These are phyloP conservation scores for Psilocybe subaeruginosa DNA, from an alignment of 768 basidiomycete species.

Conservation along the genomic window DNA sequence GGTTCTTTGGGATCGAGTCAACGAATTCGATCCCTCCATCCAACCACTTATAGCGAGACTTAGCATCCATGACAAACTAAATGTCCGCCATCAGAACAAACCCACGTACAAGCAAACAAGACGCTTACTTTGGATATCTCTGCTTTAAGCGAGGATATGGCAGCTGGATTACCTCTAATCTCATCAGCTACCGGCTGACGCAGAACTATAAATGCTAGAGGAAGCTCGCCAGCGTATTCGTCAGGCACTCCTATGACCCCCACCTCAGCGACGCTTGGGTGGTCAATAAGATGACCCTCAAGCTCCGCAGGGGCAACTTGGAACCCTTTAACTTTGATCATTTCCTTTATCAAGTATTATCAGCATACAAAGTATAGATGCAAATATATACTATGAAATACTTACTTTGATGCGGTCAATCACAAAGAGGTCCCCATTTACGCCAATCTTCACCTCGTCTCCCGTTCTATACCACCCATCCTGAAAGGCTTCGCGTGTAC, in stretches of 20 bases:
- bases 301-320: conserved; percentile 65
- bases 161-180: neutral
- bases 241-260: conserved; percentile 66
- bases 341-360: conserved; percentile 43
- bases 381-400: neutral
- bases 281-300: conserved; percentile 60
- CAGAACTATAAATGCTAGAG: conserved; percentile 3
- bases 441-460: conserved; percentile 65
- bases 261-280: conserved; percentile 57
- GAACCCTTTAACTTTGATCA: conserved; percentile 62
- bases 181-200: neutral
- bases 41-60: conserved; percentile 1
- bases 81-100: neutral
- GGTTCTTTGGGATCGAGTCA: neutral
- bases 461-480: conserved; percentile 56
- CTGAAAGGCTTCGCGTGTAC: neutral
- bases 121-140: neutral
- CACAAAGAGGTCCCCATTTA: conserved; percentile 56
- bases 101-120: neutral
- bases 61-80: neutral
- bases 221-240: conserved; percentile 67
- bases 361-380: neutral
- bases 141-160: neutral
- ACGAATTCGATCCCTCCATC: conserved; percentile 1
- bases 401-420: conserved; percentile 70